Conservation (phyloP, 1,284 basidiomycete genomes). For the Earliella scabrosa region DNA sequence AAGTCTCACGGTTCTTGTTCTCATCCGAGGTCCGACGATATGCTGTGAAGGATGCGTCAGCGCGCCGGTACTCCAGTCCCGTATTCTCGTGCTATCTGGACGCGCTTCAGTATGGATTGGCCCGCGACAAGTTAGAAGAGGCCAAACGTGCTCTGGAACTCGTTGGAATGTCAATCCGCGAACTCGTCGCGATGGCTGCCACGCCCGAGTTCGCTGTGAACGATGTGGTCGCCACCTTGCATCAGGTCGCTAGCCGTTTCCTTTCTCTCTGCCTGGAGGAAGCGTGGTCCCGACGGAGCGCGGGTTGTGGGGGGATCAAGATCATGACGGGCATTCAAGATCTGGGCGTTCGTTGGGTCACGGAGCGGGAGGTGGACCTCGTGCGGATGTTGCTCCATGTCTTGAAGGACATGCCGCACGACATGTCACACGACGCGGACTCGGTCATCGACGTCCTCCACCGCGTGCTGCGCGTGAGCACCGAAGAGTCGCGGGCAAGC, state of each 20-base stretch:
- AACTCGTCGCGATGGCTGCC: conserved; percentile 64
- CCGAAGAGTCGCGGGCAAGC: conserved; percentile 48
- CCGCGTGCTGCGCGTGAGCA: conserved; percentile 77
- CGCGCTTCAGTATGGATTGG: conserved; percentile 72
- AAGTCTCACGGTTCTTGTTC: conserved; percentile 74
- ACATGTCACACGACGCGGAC: conserved; percentile 84
- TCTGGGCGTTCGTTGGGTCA: conserved; percentile 81
- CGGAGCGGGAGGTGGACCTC: conserved; percentile 90
- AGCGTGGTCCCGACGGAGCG: conserved; percentile 85
- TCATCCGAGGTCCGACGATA: conserved; percentile 63
- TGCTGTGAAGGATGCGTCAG: conserved; percentile 54
- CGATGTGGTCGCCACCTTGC: conserved; percentile 69
- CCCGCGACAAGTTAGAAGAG: conserved; percentile 66
- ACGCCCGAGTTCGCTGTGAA: conserved; percentile 48
- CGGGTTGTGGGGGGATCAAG: conserved; percentile 84
- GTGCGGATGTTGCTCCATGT: conserved; percentile 92
- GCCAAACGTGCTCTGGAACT: conserved; percentile 63
- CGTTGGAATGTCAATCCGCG: conserved; percentile 65
- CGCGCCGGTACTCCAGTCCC: conserved; percentile 62
- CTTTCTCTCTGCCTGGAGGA: conserved; percentile 88
- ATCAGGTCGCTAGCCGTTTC: conserved; percentile 82
- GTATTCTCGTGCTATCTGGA: conserved; percentile 78
- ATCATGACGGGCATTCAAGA: conserved; percentile 77
- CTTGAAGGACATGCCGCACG: conserved; percentile 94
- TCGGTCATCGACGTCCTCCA: conserved; percentile 83